phyloP scores from a whole-genome alignment of 148 eudicot species.

The Amaranthus cruentus region DNA sequence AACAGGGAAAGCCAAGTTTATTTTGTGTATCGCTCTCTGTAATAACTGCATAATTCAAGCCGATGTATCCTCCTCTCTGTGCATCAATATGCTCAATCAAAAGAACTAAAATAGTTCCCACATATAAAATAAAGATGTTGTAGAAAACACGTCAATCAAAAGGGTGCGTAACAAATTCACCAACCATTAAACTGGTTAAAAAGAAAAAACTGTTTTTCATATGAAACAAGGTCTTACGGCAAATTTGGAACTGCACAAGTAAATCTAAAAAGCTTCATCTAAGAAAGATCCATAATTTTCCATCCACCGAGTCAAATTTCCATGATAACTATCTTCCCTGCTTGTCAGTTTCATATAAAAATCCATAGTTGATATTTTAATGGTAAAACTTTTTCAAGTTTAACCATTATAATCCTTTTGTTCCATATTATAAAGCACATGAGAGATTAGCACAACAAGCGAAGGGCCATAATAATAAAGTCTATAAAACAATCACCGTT shows the following conservation, averaged over 20 bases:
- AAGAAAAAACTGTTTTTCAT: no score
- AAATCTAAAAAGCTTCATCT: no score
- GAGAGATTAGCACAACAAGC: no score
- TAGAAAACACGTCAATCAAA: neutral
- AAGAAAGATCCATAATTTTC: no score
- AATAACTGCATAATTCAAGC: no score
- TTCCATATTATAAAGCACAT: no score
- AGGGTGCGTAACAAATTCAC: neutral
- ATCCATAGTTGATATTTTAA: neutral
- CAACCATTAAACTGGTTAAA: neutral
- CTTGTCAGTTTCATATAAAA: neutral
- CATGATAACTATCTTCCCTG: neutral
- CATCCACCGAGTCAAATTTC: neutral
- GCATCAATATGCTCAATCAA: neutral
- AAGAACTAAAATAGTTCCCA: neutral
- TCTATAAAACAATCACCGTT: no score
- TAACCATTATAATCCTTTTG: neutral
- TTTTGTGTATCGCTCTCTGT: neutral
- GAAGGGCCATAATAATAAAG: no score
- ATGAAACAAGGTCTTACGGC: no score
- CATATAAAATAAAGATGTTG: neutral
- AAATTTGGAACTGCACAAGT: no score
- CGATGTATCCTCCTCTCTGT: neutral
- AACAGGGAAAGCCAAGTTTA: neutral
- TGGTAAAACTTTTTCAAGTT: neutral